phyloP scores from a whole-genome alignment of 306 rosid species.

The Casuarina cunninghamiana region DNA sequence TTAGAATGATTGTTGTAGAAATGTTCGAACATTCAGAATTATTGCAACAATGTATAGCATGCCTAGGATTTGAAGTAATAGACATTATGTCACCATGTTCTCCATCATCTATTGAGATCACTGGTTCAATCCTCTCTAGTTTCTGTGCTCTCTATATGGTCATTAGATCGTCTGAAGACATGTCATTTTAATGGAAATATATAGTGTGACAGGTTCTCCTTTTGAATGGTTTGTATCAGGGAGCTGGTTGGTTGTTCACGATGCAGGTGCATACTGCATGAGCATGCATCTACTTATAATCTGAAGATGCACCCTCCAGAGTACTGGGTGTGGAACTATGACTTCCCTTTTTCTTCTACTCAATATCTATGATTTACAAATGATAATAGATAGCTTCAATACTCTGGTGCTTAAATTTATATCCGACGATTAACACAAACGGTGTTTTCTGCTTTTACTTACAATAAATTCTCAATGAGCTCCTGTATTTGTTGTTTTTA shows the following conservation, averaged over 20 bases:
- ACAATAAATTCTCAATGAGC: not conserved
- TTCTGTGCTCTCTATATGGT: too few species aligned
- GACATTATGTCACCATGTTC: too few species aligned
- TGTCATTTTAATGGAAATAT: too few species aligned
- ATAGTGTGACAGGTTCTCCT: too few species aligned
- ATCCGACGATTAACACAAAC: not conserved
- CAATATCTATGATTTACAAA: not conserved
- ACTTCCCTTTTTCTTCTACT: constrained; percentile 1
- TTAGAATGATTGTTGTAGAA: too few species aligned
- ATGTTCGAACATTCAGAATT: too few species aligned
- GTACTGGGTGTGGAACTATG: constrained; percentile 65
- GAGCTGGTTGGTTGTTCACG: constrained; percentile 94
- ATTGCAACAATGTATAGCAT: too few species aligned
- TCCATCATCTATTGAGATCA: too few species aligned
- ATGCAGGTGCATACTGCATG: constrained; percentile 98
- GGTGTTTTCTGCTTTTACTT: not conserved
- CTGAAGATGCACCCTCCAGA: constrained; percentile 97
- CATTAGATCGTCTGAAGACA: too few species aligned
- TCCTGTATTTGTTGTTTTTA: constrained; percentile 22
- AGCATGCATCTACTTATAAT: constrained; percentile 98
- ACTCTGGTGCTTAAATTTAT: not conserved
- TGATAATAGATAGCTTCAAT: not conserved
- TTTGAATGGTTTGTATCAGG: constrained; percentile 40
- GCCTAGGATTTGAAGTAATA: too few species aligned
- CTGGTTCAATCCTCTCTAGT: too few species aligned